Evolutionary conservation across 1,284 basidiomycete genomes (phyloP).

Genomic region (Phlebopus sp.): DNA sequence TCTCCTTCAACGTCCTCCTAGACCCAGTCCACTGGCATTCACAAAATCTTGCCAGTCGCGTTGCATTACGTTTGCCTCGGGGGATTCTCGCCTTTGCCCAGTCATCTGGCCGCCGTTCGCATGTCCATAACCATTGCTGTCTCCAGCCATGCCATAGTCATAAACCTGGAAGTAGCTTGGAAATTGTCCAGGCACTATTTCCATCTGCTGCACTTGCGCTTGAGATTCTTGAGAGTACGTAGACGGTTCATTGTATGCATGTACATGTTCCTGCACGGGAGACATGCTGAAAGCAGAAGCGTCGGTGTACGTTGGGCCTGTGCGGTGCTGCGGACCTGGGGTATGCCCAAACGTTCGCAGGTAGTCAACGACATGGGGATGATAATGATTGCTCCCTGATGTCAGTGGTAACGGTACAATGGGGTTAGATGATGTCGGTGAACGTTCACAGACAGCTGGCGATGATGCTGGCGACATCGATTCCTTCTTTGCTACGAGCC

Average conservation of each 20-base stretch:
- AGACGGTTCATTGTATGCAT: constrained; percentile 19
- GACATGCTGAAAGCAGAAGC: constrained; percentile 24
- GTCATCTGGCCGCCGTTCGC: constrained; percentile 33
- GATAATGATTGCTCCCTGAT: constrained; percentile 41
- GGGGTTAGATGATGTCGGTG: constrained; percentile 66
- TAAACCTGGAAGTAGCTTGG: constrained; percentile 76
- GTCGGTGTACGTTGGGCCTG: constrained; percentile 24
- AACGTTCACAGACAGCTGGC: constrained; percentile 55
- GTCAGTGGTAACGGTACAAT: constrained; percentile 57
- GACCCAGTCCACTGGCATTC: constrained; percentile 24
- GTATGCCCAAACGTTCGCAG: constrained; percentile 56
- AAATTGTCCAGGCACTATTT: constrained; percentile 38
- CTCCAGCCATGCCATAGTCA: constrained; percentile 53
- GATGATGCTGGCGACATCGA: constrained; percentile 45
- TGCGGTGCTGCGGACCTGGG: constrained; percentile 21
- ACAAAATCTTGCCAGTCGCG: constrained; percentile 62
- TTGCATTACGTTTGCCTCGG: constrained; percentile 54
- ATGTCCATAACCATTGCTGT: constrained; percentile 34
- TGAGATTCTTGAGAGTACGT: constrained; percentile 20
- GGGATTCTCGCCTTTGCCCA: constrained; percentile 43
- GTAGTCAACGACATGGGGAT: constrained; percentile 64
- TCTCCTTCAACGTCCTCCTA: constrained; percentile 16
- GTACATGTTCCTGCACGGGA: constrained; percentile 24
- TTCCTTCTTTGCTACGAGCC: constrained; percentile 65
- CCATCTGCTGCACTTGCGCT: constrained; percentile 29